Conservation (phyloP, 345 rosid genomes). For the Bruguiera gymnorhiza region DNA sequence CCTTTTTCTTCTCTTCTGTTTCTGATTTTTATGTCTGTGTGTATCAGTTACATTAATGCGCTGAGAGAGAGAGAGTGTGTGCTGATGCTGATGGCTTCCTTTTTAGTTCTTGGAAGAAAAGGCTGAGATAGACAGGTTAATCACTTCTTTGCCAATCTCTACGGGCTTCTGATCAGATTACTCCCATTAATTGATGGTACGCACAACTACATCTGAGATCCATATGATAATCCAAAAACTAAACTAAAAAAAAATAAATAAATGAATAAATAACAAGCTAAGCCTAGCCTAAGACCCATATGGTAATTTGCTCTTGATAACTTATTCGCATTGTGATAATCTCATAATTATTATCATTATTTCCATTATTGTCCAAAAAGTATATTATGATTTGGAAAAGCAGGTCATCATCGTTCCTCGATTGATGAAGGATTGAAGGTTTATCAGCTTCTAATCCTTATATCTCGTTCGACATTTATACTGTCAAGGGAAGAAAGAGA, state of each 20-base stretch:
- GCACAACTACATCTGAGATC: slow-evolving; percentile 14
- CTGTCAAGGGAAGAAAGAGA: slow-evolving; percentile 21
- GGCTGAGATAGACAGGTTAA: slow-evolving; percentile 22
- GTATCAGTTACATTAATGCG: slow-evolving; percentile 40
- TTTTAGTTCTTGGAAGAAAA: slow-evolving; percentile 13
- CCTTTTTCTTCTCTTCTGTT: not conserved
- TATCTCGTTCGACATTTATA: slow-evolving; percentile 28
- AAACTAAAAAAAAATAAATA: slow-evolving; percentile 11
- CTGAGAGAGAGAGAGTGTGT: slow-evolving; percentile 14
- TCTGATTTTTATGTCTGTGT: slow-evolving; percentile 35
- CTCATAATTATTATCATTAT: slow-evolving; percentile 32
- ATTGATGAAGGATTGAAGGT: slow-evolving; percentile 16
- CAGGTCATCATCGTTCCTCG: slow-evolving; percentile 28
- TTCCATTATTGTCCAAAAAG: slow-evolving; percentile 30
- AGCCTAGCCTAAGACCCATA: slow-evolving; percentile 7
- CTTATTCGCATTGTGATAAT: slow-evolving; percentile 12
- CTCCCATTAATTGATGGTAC: slow-evolving; percentile 32
- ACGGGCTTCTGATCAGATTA: slow-evolving; percentile 38
- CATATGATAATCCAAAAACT: slow-evolving; percentile 13
- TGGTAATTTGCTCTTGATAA: slow-evolving; percentile 21
- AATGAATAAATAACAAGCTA: not conserved
- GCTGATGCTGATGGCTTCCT: slow-evolving; percentile 12
- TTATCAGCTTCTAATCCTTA: slow-evolving; percentile 17
- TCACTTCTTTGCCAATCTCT: slow-evolving; percentile 25
- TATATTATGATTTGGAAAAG: slow-evolving; percentile 26